Evolutionary conservation across 176 grass and related monocot species (phyloP).

Genomic region (Avena sativa): DNA sequence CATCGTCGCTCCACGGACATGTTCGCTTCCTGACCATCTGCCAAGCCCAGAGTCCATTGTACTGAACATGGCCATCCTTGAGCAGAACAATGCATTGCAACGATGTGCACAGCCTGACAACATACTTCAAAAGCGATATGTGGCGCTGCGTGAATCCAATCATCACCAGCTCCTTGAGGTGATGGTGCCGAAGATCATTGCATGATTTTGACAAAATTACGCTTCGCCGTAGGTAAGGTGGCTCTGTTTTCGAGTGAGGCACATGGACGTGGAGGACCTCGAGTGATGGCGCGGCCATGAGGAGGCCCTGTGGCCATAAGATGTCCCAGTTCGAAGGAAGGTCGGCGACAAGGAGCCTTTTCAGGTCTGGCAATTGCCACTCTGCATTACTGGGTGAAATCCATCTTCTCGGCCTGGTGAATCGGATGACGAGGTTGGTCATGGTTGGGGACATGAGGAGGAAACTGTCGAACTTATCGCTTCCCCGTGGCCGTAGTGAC

Average conservation of each 20-base stretch:
- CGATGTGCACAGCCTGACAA: not conserved
- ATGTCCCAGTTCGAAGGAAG: not conserved
- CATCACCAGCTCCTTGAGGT: not conserved
- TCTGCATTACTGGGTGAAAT: not conserved
- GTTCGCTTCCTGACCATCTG: not conserved
- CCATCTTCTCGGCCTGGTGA: not conserved
- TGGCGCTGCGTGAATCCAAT: not conserved
- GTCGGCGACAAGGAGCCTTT: not conserved
- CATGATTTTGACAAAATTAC: not conserved
- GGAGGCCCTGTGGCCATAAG: not conserved
- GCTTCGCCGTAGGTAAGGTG: not conserved
- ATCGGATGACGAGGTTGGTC: not conserved
- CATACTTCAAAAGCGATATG: constrained; percentile 8
- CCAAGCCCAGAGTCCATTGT: not conserved
- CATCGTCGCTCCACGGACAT: not conserved
- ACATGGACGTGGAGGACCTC: not conserved
- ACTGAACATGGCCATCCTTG: not conserved
- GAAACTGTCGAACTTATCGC: not conserved
- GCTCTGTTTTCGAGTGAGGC: not conserved
- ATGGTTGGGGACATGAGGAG: not conserved
- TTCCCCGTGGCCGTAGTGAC: not conserved
- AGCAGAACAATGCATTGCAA: not conserved
- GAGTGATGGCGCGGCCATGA: not conserved
- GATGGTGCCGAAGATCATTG: not conserved
- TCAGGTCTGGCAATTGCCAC: not conserved